These are phyloP conservation scores for Salvia miltiorrhiza DNA, from an alignment of 257 asterid genomes.

Conservation along the genomic window DNA sequence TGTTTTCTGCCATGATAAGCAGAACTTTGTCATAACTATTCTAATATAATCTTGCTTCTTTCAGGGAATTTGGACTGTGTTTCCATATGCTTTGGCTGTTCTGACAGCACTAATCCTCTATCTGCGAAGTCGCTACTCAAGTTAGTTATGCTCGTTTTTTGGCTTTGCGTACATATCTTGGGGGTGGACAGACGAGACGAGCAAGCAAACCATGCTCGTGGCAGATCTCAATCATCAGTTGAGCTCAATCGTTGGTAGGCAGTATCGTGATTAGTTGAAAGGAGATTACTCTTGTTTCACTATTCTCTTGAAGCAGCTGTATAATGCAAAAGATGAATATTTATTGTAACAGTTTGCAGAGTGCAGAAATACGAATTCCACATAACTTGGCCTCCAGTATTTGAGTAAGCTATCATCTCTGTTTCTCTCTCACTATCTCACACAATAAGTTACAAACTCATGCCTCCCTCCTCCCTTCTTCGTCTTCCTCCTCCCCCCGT, in stretches of 20 bases:
- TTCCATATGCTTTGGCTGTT: conserved; percentile 76
- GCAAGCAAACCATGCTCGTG: not conserved
- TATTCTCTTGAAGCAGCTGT: not conserved
- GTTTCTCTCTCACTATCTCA: not conserved
- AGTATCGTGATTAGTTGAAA: not conserved
- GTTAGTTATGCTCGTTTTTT: conserved; percentile 26
- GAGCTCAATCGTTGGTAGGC: conserved; percentile 1
- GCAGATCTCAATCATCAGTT: not conserved
- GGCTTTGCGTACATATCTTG: not conserved
- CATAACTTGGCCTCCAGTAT: conserved; percentile 20
- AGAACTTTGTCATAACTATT: not conserved
- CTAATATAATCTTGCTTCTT: conserved; percentile 6
- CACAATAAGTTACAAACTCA: not conserved
- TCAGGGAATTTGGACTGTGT: conserved; percentile 83
- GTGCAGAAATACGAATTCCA: conserved; percentile 6
- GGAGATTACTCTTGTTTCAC: conserved; percentile 11
- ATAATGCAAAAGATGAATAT: not conserved
- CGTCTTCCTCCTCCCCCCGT: not conserved
- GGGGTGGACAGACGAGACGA: no score
- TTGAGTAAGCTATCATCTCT: not conserved
- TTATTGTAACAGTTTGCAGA: not conserved
- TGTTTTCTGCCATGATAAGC: conserved; percentile 10
- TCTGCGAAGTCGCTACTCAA: conserved; percentile 44
- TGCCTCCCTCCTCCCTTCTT: not conserved
- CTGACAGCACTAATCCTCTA: conserved; percentile 63